Conservation (phyloP, 2,329 filamentous ascomycete species). For the Aspergillus oerlinghausenensis region DNA sequence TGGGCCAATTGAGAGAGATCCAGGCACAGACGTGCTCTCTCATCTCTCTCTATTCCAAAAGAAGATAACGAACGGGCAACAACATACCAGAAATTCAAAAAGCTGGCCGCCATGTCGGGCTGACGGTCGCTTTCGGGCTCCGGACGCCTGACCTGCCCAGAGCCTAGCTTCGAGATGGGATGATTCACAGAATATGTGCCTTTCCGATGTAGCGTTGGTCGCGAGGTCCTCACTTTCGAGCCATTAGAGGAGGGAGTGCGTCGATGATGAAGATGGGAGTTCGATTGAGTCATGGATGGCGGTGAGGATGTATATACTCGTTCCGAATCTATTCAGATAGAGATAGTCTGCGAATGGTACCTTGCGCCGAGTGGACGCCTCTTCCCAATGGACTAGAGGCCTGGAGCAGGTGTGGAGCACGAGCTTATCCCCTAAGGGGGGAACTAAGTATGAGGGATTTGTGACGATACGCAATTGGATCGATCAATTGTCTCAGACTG, state of each 20-base stretch:
- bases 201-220: slow-evolving; percentile 31
- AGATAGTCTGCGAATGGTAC: slow-evolving; percentile 15
- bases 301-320: slow-evolving; percentile 28
- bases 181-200: slow-evolving; percentile 26
- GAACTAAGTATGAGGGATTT: slow-evolving; percentile 26
- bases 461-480: slow-evolving; percentile 12
- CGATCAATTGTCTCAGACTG: slow-evolving; percentile 16
- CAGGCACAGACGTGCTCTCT: slow-evolving; percentile 3
- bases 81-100: slow-evolving; percentile 44
- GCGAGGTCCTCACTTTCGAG: slow-evolving; percentile 27
- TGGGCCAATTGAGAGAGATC: slow-evolving; percentile 14
- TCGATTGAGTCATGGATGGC: slow-evolving; percentile 36
- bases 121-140: slow-evolving; percentile 24
- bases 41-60: background rate
- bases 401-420: slow-evolving; percentile 22
- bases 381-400: background rate
- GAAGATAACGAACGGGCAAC: background rate
- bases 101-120: slow-evolving; percentile 41
- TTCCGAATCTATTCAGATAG: slow-evolving; percentile 9
- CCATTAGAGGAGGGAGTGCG: slow-evolving; percentile 30
- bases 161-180: slow-evolving; percentile 32
- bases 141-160: slow-evolving; percentile 21
- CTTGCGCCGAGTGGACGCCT: slow-evolving; percentile 13
- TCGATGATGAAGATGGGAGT: slow-evolving; percentile 23
- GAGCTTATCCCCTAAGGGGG: slow-evolving; percentile 20